Evolutionary conservation across 73 alveolate genomes (phyloP).

Genomic region (Tetrahymena elliotti): DNA sequence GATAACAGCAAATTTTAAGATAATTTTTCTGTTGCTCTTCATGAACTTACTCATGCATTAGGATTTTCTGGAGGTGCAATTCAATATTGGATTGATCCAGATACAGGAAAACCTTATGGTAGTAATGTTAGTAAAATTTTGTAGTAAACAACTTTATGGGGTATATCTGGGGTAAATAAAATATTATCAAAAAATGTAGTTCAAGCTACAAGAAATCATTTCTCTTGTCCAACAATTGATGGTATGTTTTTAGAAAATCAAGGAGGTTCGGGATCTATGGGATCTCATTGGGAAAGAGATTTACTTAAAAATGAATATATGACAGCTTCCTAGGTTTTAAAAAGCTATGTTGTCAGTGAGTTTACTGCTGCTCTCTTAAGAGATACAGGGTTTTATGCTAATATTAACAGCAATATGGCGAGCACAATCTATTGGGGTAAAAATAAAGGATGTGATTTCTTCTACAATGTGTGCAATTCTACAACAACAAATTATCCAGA

Average conservation of each 20-base stretch:
- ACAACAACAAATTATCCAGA: background rate
- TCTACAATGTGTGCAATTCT: background rate
- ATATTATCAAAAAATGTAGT: background rate
- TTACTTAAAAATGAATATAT: background rate
- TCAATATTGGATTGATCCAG: background rate
- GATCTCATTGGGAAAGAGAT: background rate
- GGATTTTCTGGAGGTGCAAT: background rate
- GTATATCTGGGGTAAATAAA: background rate
- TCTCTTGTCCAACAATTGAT: background rate
- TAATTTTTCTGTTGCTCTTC: background rate
- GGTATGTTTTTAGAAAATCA: background rate
- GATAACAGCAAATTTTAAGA: background rate
- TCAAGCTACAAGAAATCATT: background rate
- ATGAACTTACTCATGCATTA: background rate
- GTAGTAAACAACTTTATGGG: background rate
- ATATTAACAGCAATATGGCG: background rate
- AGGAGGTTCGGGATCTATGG: background rate
- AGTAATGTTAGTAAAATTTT: background rate
- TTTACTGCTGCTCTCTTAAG: background rate
- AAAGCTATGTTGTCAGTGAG: background rate
- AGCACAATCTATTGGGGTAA: background rate
- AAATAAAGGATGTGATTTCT: background rate
- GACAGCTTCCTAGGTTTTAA: background rate
- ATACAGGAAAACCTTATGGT: background rate
- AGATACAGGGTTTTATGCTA: background rate